Conservation (phyloP, 2,329 filamentous ascomycete species). For the Coniochaeta prunicola region DNA sequence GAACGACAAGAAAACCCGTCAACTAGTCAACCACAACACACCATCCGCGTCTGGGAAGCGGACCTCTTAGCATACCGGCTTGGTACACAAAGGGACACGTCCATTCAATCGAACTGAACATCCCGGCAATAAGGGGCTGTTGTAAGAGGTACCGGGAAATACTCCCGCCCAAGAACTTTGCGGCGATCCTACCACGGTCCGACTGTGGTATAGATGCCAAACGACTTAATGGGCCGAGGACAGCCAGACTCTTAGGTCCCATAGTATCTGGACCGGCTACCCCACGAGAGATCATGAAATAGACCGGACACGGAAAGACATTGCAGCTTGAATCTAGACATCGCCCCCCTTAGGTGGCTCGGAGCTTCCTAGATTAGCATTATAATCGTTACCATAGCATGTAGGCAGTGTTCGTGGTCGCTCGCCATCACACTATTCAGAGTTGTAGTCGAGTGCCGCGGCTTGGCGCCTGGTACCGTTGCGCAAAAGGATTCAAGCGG, state of each 20-base stretch:
- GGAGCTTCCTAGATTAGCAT: not conserved
- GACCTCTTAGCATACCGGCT: not conserved
- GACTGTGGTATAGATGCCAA: not conserved
- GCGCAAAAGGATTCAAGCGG: not conserved
- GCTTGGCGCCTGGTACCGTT: not conserved
- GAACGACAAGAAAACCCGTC: not conserved
- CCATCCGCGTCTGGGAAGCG: not conserved
- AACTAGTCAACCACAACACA: not conserved
- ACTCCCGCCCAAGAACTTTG: not conserved
- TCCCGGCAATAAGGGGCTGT: not conserved
- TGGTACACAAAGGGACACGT: not conserved
- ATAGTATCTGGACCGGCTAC: not conserved
- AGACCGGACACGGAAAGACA: not conserved
- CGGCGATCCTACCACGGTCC: not conserved
- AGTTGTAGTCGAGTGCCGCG: not conserved
- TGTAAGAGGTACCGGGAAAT: not conserved
- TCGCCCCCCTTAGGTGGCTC: not conserved
- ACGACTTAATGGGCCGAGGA: not conserved
- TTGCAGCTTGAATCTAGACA: not conserved
- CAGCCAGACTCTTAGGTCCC: not conserved
- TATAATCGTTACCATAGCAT: not conserved
- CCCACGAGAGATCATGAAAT: not conserved
- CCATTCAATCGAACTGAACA: not conserved
- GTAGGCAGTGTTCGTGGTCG: not conserved
- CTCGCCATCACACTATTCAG: not conserved